Evolutionary conservation across 148 eudicot species (phyloP).

Genomic region (Beta vulgaris): DNA sequence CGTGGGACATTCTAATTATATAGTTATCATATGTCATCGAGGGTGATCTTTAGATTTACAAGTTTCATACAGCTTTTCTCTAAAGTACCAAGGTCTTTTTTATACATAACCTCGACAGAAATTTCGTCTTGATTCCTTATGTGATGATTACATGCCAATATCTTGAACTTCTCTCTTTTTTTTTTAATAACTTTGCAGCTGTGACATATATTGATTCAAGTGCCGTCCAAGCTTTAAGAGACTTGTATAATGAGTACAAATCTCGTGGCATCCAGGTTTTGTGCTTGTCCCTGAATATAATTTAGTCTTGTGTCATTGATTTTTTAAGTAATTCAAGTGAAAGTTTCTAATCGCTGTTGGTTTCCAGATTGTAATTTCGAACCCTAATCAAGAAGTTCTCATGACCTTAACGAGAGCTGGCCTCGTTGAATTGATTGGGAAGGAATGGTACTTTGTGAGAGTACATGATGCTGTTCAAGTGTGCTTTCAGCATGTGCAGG

Average conservation of each 20-base stretch:
- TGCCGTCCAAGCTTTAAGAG: conserved; percentile 81
- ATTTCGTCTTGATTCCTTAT: background rate
- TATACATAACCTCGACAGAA: no score
- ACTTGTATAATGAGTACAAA: conserved; percentile 80
- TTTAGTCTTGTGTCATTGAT: background rate
- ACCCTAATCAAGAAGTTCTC: conserved; percentile 86
- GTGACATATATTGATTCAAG: conserved; percentile 87
- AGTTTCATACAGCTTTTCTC: no score
- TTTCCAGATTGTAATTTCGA: conserved; percentile 72
- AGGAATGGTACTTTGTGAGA: conserved; percentile 97
- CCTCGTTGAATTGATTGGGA: conserved; percentile 78
- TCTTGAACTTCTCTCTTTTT: background rate
- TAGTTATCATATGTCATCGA: no score
- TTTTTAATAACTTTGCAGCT: no score
- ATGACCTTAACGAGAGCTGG: conserved; percentile 70
- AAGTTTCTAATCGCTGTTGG: background rate
- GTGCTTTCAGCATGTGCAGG: conserved; percentile 78
- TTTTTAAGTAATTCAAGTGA: background rate
- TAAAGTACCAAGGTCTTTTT: no score
- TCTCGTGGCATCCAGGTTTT: conserved; percentile 84
- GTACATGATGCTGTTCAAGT: conserved; percentile 95
- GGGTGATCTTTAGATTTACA: no score
- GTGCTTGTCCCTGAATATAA: background rate
- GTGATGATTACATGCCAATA: background rate
- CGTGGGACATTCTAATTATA: no score